Base-by-base conservation (phyloP, 192 early-diverging fungal species). In the Oehlia diaphana region DNA sequence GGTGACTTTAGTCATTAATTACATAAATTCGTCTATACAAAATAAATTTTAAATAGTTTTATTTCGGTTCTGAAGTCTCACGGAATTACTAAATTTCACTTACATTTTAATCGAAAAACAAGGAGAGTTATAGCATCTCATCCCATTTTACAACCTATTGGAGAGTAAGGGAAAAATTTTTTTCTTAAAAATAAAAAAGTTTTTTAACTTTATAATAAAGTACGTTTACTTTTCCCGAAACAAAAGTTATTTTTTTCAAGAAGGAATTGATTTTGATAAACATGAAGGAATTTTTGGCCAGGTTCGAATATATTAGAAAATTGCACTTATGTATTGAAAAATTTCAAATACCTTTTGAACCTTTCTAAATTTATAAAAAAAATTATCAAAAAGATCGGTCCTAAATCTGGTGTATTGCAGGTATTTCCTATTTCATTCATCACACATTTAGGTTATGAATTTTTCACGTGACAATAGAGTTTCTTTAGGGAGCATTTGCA, bases 241-340 rank as follows among this genome's bases (percentile, higher is more conserved):
- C 53, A 42, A 42, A 50, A 72, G 70, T 21, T 77, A 67, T 77
- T 77, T 77, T 77, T 5, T 16, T 23, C 21, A 77, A 49, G 76
- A 77, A 33, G 31, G 37, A 31, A 67, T 13, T 2, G 76, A 77
- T 47, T 77, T 77, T 26, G 76, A 77, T 67, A 23, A 64, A 49
- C 76, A 77, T 39, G 76, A 77, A 47, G 76, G 76, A 35, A 49
- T 77, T 66, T 77, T 77, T 50, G 76, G 76, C 1, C 76, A 77
- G 39, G 21, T 77, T 33, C 6, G 2, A 16, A 42, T 26, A 31
- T 58, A 65, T 26, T 31, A 50, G 21, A 12, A 13, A 16, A 14
- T 31, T 12, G 6, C 7, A 9, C 4, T 49, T 26, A 50, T 28
- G 67, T 64, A 28, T 77, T 49, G 13, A 62, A 14, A n/a, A 33